Evolutionary conservation across 2,329 filamentous ascomycete species (phyloP).

Genomic region (Fusarium clavum): DNA sequence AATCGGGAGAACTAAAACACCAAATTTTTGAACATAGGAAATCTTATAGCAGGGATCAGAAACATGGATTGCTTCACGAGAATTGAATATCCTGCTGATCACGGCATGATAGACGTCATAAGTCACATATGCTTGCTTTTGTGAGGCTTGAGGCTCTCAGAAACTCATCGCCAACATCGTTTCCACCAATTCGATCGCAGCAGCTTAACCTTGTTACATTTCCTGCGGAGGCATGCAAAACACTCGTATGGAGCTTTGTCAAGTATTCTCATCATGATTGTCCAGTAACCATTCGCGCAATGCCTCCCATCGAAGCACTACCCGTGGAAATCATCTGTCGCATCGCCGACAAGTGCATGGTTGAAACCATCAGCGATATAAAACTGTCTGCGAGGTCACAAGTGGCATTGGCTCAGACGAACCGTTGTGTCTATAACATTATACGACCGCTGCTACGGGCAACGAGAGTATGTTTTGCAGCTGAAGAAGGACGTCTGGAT

Average conservation of each 20-base stretch:
- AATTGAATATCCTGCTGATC: background rate
- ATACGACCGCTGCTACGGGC: constrained; percentile 12
- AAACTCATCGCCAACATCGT: background rate
- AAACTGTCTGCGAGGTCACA: background rate
- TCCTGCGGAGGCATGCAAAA: background rate
- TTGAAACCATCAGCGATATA: background rate
- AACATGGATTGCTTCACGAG: background rate
- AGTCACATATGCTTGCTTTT: background rate
- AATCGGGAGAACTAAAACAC: background rate
- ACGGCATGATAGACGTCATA: background rate
- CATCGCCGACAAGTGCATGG: constrained; percentile 1
- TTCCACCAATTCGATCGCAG: background rate
- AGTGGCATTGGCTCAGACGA: constrained; percentile 16
- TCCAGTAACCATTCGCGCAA: background rate
- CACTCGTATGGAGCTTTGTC: too few relatives aligned
- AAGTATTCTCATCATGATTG: background rate
- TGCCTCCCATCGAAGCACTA: constrained; percentile 9
- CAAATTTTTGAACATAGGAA: background rate
- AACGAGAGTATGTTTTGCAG: constrained; percentile 14
- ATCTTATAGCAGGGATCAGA: background rate
- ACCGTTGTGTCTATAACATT: constrained; percentile 9
- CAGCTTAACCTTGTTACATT: background rate
- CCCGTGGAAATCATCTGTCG: background rate
- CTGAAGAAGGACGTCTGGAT: constrained; percentile 8
- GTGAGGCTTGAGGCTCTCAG: background rate